phyloP scores from a whole-genome alignment of 306 rosid species.

The Medicago lupulina region DNA sequence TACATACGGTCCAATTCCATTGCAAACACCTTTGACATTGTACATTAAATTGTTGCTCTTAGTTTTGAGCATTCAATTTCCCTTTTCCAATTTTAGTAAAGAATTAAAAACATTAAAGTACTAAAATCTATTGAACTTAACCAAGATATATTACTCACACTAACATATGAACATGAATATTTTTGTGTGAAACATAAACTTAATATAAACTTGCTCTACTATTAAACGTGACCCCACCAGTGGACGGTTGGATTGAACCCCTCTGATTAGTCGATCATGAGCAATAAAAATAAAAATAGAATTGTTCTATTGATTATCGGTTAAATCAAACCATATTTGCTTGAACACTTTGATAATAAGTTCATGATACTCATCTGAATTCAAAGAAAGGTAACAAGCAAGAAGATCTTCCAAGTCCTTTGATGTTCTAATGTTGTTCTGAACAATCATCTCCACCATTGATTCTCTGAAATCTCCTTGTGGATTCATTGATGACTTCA shows the following conservation, averaged over 20 bases:
- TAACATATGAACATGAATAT: constrained; percentile 26
- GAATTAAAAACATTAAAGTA: background rate
- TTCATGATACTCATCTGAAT: constrained; percentile 92
- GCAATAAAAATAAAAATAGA: no score
- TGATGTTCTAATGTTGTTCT: constrained; percentile 80
- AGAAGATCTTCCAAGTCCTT: constrained; percentile 97
- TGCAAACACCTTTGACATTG: background rate
- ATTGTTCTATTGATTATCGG: constrained; percentile 47
- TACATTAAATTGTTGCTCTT: constrained; percentile 1
- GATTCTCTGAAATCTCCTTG: constrained; percentile 89
- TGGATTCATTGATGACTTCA: constrained; percentile 84
- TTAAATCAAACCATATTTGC: constrained; percentile 95
- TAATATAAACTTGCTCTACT: background rate
- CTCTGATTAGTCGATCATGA: no score
- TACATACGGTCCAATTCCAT: background rate
- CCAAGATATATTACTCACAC: constrained; percentile 1
- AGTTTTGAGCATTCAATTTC: constrained; percentile 3
- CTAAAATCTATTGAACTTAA: constrained; percentile 14
- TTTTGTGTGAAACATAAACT: constrained; percentile 17
- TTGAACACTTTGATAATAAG: constrained; percentile 91
- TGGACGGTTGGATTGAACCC: no score
- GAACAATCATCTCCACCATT: constrained; percentile 96
- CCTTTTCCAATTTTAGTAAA: background rate
- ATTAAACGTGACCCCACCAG: no score
- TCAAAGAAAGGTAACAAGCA: constrained; percentile 87